Conservation (phyloP, 1,139 yeast genomes). For the Saccharomyces hybrid region DNA sequence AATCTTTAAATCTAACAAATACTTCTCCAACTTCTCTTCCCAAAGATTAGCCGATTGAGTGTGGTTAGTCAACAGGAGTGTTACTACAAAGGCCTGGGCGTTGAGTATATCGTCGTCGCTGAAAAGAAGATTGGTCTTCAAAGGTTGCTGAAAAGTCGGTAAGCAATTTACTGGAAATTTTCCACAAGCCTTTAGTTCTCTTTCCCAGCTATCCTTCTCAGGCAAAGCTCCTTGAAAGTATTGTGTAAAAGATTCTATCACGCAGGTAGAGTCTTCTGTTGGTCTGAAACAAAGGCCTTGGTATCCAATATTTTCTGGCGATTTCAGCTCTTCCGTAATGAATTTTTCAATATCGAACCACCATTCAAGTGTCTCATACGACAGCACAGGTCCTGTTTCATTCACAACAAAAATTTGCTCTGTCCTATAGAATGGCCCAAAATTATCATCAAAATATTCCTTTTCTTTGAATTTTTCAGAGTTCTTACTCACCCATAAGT, state of each 20-base stretch:
- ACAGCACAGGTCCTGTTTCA: constrained; percentile 53
- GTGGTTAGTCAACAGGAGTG: constrained; percentile 55
- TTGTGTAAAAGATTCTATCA: constrained; percentile 83
- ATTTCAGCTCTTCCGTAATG: constrained; percentile 33
- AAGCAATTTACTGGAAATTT: constrained; percentile 80
- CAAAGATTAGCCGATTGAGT: constrained; percentile 46
- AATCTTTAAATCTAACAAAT: constrained; percentile 44
- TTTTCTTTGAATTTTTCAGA: constrained; percentile 69
- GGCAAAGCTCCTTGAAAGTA: constrained; percentile 70
- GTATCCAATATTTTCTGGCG: constrained; percentile 33
- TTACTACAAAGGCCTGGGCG: constrained; percentile 67
- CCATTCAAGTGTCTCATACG: constrained; percentile 71
- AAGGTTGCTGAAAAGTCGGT: constrained; percentile 86
- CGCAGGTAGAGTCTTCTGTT: constrained; percentile 62
- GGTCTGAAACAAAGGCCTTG: constrained; percentile 83
- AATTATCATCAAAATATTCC: constrained; percentile 62
- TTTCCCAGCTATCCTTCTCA: constrained; percentile 47
- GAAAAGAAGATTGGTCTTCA: constrained; percentile 63
- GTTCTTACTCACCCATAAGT: constrained; percentile 80
- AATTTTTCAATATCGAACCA: constrained; percentile 73
- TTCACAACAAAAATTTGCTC: constrained; percentile 77
- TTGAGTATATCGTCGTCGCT: constrained; percentile 53
- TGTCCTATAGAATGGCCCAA: constrained; percentile 88
- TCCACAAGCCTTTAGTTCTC: constrained; percentile 51
- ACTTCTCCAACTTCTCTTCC: constrained; percentile 56